Conservation (phyloP, 2,329 filamentous ascomycete genomes). For the Exserohilum rostratum region DNA sequence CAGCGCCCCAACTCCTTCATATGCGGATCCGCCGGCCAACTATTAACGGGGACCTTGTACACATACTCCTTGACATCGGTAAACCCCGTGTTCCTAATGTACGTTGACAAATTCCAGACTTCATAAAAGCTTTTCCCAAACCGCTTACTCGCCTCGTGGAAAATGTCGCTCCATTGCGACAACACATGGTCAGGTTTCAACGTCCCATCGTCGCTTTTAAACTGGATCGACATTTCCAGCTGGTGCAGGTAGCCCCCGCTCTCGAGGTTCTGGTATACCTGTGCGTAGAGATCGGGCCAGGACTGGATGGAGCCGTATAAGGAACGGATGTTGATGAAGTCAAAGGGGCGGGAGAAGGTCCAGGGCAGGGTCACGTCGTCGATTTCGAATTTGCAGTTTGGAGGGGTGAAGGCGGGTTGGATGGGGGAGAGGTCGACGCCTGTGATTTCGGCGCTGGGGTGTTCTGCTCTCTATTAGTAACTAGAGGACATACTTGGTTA, state of each 20-base stretch:
- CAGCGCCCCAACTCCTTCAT: conserved; percentile 44
- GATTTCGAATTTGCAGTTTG: conserved; percentile 54
- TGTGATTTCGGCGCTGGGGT: conserved; percentile 47
- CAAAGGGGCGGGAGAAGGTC: conserved; percentile 44
- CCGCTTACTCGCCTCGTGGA: conserved; percentile 29
- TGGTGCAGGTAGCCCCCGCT: conserved; percentile 51
- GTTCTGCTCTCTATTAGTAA: conserved; percentile 5
- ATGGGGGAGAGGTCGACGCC: conserved; percentile 57
- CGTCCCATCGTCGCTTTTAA: conserved; percentile 48
- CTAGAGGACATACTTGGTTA: background rate
- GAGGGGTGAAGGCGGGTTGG: conserved; percentile 53
- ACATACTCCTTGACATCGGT: conserved; percentile 32
- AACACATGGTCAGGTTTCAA: conserved; percentile 38
- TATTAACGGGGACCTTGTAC: conserved; percentile 39
- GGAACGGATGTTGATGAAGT: conserved; percentile 53
- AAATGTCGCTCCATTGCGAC: conserved; percentile 32
- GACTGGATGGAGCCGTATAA: conserved; percentile 52
- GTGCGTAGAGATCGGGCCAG: conserved; percentile 49
- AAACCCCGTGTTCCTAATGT: conserved; percentile 36
- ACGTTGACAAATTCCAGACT: conserved; percentile 33
- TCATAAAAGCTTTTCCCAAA: conserved; percentile 37
- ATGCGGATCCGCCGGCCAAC: conserved; percentile 35
- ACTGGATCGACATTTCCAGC: conserved; percentile 50
- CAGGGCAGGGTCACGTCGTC: conserved; percentile 52
- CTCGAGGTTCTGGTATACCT: conserved; percentile 33